Evolutionary conservation across 306 rosid species (phyloP).

Genomic region (Quercus ilex): DNA sequence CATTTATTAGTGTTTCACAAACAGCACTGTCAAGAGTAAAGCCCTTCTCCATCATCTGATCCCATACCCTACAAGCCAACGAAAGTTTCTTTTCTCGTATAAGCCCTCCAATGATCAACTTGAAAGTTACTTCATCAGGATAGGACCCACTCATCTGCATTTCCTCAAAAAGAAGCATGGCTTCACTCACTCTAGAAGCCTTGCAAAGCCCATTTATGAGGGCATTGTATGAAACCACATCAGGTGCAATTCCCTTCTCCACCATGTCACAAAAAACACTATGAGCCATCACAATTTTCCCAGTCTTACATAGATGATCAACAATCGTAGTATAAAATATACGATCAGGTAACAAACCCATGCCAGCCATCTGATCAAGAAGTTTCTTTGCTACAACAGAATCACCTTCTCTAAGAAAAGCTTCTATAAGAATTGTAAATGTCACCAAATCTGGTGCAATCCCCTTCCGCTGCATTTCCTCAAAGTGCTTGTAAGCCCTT

Average conservation of each 20-base stretch:
- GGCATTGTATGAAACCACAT: conserved; percentile 81
- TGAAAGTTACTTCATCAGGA: conserved; percentile 85
- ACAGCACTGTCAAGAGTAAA: conserved; percentile 63
- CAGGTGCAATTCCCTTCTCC: conserved; percentile 66
- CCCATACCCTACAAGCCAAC: conserved; percentile 81
- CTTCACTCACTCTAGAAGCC: conserved; percentile 58
- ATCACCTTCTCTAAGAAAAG: conserved; percentile 65
- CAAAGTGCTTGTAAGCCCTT: conserved; percentile 66
- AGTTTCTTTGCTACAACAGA: conserved; percentile 58
- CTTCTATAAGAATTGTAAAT: conserved; percentile 66
- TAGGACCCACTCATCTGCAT: conserved; percentile 57
- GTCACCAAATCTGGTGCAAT: conserved; percentile 73
- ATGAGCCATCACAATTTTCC: conserved; percentile 56
- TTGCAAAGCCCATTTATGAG: conserved; percentile 82
- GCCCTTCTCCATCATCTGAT: conserved; percentile 96
- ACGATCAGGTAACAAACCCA: conserved; percentile 60
- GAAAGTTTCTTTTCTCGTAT: conserved; percentile 52
- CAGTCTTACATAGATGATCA: conserved; percentile 66
- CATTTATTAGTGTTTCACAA: conserved; percentile 61
- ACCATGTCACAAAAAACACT: conserved; percentile 65
- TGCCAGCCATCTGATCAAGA: conserved; percentile 59
- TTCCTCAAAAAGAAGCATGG: conserved; percentile 68
- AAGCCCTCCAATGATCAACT: conserved; percentile 81
- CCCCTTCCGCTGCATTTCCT: conserved; percentile 75
- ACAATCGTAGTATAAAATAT: conserved; percentile 61